A percentile compares a stretch with the other conserved stretches of the same genome.
Evolutionary conservation across 768 basidiomycete species (phyloP).

Genomic region (Termitomyces sp.): DNA sequence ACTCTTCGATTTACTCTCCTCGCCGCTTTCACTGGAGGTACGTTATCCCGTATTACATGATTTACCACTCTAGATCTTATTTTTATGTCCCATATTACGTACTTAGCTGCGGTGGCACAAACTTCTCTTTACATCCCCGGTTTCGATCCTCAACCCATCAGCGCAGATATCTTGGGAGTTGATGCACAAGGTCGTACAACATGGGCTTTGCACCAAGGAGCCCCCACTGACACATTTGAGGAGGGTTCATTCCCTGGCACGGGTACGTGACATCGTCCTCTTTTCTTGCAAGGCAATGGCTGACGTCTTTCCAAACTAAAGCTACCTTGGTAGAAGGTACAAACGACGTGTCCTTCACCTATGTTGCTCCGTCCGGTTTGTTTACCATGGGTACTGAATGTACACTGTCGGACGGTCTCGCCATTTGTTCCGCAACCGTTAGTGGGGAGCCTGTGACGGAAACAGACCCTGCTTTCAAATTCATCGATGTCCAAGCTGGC

Average conservation of each 20-base stretch:
- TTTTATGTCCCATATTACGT: not conserved
- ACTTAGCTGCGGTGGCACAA: constrained; percentile 16
- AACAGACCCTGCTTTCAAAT: constrained; percentile 12
- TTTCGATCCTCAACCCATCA: constrained; percentile 22
- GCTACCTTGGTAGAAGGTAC: constrained; percentile 23
- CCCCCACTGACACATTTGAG: constrained; percentile 9
- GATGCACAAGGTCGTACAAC: constrained; percentile 22
- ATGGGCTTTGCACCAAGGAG: constrained; percentile 19
- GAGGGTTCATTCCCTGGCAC: constrained; percentile 16
- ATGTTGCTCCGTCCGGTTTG: constrained; percentile 5
- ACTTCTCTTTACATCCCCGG: constrained; percentile 21
- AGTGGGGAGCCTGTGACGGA: constrained; percentile 13
- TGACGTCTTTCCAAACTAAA: constrained; percentile 1
- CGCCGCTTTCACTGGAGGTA: not conserved
- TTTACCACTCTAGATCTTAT: not conserved
- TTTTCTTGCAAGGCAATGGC: not conserved
- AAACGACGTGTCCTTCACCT: constrained; percentile 16
- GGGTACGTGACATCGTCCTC: constrained; percentile 7
- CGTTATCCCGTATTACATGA: not conserved
- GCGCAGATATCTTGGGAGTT: constrained; percentile 21
- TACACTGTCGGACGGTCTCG: constrained; percentile 13
- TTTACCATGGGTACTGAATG: constrained; percentile 17
- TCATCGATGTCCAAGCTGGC: constrained; percentile 15
- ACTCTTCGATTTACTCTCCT: not conserved
- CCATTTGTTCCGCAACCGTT: constrained; percentile 16